phyloP scores from a whole-genome alignment of 1,284 basidiomycete genomes.

The Porogramme epimiltina region DNA sequence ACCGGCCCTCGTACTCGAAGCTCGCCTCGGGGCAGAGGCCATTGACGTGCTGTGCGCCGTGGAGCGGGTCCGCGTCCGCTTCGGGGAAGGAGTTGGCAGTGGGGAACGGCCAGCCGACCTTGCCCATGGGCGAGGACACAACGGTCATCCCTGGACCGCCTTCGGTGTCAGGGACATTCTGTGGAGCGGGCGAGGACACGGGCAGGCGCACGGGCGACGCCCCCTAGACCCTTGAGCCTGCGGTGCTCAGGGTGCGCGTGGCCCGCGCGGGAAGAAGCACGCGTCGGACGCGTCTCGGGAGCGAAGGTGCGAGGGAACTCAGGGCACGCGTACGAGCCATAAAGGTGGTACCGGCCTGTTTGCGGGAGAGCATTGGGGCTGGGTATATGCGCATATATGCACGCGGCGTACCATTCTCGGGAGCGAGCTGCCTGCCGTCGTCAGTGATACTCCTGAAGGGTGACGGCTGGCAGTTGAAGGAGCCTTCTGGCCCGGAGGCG shows the following conservation, averaged over 20 bases:
- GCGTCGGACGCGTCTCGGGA: not conserved
- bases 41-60: slow-evolving; percentile 72
- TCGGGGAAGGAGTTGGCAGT: slow-evolving; percentile 69
- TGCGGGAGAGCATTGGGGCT: not conserved
- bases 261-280: slow-evolving; percentile 75
- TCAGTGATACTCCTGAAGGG: slow-evolving; percentile 78
- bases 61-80: slow-evolving; percentile 75
- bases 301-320: slow-evolving; percentile 34
- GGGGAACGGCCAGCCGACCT: slow-evolving; percentile 88
- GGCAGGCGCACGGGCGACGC: slow-evolving; percentile 66
- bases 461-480: slow-evolving; percentile 34
- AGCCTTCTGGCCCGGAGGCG: not conserved
- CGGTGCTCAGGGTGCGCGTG: slow-evolving; percentile 86
- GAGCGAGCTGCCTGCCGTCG: slow-evolving; percentile 73
- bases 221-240: slow-evolving; percentile 90
- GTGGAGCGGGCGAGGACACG: too few relatives aligned
- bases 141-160: slow-evolving; percentile 70
- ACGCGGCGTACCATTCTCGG: slow-evolving; percentile 71
- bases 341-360: slow-evolving; percentile 88
- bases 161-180: too few relatives aligned
- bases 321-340: slow-evolving; percentile 83
- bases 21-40: slow-evolving; percentile 86
- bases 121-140: slow-evolving; percentile 90
- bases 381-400: not conserved
- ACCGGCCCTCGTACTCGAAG: slow-evolving; percentile 71